A percentile compares a stretch with the other conserved stretches of the same genome.
These are phyloP conservation scores for Limonium bicolor DNA, from an alignment of 148 eudicot genomes.

Conservation along the genomic window DNA sequence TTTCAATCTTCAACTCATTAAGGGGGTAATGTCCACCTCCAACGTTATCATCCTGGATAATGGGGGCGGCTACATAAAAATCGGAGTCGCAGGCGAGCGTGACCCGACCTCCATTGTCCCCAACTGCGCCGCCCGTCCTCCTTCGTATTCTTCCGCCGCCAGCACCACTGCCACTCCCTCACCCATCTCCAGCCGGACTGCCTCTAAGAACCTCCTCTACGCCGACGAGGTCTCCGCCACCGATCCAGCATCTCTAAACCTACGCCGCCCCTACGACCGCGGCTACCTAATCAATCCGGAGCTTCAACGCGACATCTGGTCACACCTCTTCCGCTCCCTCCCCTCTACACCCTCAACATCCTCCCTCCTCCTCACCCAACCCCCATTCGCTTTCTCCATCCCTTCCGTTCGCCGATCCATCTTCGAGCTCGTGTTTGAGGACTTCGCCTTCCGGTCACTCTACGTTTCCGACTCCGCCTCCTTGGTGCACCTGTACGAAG, in stretches of 20 bases:
- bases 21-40: constrained; percentile 29
- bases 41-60: constrained; percentile 90
- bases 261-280: constrained; percentile 83
- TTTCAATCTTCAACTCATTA: too few species aligned
- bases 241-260: constrained; percentile 75
- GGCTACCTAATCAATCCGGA: constrained; percentile 81
- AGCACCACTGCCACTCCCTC: constrained; percentile 28
- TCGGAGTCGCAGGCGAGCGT: constrained; percentile 78
- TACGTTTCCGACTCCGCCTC: constrained; percentile 53
- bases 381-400: constrained; percentile 37
- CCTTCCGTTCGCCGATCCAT: constrained; percentile 38
- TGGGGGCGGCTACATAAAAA: constrained; percentile 73
- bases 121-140: constrained; percentile 57
- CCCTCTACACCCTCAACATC: constrained; percentile 15
- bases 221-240: constrained; percentile 36
- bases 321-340: constrained; percentile 51
- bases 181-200: constrained; percentile 26
- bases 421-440: constrained; percentile 72
- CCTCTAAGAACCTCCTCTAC: constrained; percentile 41
- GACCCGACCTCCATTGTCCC: constrained; percentile 58
- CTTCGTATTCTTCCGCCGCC: constrained; percentile 10
- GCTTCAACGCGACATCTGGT: constrained; percentile 68
- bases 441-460: constrained; percentile 44
- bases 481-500: constrained; percentile 60
- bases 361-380: constrained; percentile 64